Evolutionary conservation across 2,329 filamentous ascomycete species (phyloP).

Genomic region (Geosmithia putterillii): DNA sequence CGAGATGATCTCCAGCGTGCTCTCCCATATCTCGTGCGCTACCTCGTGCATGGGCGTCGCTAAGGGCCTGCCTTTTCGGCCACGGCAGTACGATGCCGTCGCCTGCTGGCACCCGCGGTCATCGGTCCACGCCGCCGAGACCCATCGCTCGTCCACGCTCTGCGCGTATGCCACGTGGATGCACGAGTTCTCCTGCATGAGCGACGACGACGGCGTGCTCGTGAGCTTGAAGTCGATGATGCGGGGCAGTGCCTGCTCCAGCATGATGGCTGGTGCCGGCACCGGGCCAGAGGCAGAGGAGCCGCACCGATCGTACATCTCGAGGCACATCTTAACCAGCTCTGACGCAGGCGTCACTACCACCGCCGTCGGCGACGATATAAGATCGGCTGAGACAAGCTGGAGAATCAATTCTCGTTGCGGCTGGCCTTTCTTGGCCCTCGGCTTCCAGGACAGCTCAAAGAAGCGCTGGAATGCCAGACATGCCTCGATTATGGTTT

Average conservation of each 20-base stretch:
- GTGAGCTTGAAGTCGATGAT: slow-evolving; percentile 65
- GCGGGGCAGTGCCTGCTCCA: slow-evolving; percentile 59
- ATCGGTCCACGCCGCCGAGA: slow-evolving; percentile 72
- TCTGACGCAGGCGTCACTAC: slow-evolving; percentile 49
- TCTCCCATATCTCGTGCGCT: slow-evolving; percentile 67
- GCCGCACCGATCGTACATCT: slow-evolving; percentile 67
- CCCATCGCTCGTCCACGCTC: slow-evolving; percentile 65
- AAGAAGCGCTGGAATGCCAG: slow-evolving; percentile 62
- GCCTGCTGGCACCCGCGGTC: slow-evolving; percentile 62
- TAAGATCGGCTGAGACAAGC: slow-evolving; percentile 55
- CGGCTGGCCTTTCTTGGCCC: slow-evolving; percentile 26
- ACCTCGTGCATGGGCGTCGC: slow-evolving; percentile 47
- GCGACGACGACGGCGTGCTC: slow-evolving; percentile 54
- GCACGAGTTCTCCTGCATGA: slow-evolving; percentile 67
- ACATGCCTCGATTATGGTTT: slow-evolving; percentile 57
- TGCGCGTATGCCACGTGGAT: slow-evolving; percentile 71
- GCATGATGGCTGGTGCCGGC: slow-evolving; percentile 57
- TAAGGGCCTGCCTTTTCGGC: slow-evolving; percentile 40
- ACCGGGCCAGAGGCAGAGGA: slow-evolving; percentile 36
- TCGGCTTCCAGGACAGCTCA: slow-evolving; percentile 38
- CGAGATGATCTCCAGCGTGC: slow-evolving; percentile 61
- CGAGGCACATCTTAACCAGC: slow-evolving; percentile 52
- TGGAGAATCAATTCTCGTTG: slow-evolving; percentile 64
- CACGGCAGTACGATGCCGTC: slow-evolving; percentile 60
- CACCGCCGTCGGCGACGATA: slow-evolving; percentile 51